Base-by-base conservation (phyloP, 179 eudicot species). In the Corrigiola litoralis region DNA sequence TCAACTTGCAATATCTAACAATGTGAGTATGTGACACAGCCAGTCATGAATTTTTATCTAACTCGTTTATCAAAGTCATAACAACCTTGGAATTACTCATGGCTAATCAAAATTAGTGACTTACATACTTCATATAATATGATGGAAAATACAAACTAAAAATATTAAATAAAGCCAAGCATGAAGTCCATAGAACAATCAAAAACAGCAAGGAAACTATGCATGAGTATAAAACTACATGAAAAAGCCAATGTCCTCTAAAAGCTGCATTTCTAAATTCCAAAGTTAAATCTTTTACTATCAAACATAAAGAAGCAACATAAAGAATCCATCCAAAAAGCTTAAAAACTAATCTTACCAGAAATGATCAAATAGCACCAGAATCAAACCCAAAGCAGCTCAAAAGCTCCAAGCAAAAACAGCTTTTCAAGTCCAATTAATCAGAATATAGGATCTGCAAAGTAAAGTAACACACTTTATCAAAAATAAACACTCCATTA, bases 351-450 rank as follows among this genome's bases (percentile, higher is more conserved):
- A 58, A n/a, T 28, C 74, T 49, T 74, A 68, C 74, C 73, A 31
- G 24, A 51, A 44, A 63, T 13, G 0, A 37, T 27, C 16, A 16
- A 25, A 46, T 8, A 3, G 36, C 51, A 68, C 54, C 66, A 50
- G 57, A 74, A 23, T 61, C 29, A 67, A 27, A 36, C 47, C 62
- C 41, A n/a, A 46, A 32, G 34, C 56, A 31, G 34, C 33, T 47
- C 33, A 67, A 69, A 28, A 40, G n/a, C 36, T 27, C 63, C 36
- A 52, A 42, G 41, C 52, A 47, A 27, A 54, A 67, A 36, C 61
- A 65, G 31, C 4, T 51, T 51, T 63, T 57, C 63, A 64, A 65
- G n/a, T 10, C 55, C 64, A 70, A 65, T 64, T 11, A 69, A 58
- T 52, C 57, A 69, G 3, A 64, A 21, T 6, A 64, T 12, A 41